Evolutionary conservation across 768 basidiomycete genomes (phyloP).

Genomic region (Suillus cothurnatus): DNA sequence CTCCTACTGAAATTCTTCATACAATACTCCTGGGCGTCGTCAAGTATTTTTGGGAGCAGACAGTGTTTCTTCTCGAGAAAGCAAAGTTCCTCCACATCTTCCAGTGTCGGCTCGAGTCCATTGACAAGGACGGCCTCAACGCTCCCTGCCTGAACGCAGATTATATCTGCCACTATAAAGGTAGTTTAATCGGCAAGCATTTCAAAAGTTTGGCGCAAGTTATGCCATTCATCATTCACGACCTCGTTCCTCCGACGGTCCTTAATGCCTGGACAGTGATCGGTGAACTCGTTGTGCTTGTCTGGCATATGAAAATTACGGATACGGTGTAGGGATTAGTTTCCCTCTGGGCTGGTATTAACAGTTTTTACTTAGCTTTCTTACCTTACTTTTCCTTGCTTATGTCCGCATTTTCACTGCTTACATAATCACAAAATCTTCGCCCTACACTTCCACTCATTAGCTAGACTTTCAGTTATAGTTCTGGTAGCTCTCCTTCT

Average conservation of each 20-base stretch:
- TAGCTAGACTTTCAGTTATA: too few relatives aligned
- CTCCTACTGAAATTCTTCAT: conserved; percentile 30
- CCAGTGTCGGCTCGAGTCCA: conserved; percentile 24
- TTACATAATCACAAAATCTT: too few relatives aligned
- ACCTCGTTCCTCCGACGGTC: conserved; percentile 15
- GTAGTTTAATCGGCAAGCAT: conserved; percentile 30
- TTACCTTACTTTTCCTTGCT: too few relatives aligned
- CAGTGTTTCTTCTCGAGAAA: conserved; percentile 19
- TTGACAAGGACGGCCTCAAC: conserved; percentile 21
- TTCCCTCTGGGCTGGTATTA: too few relatives aligned
- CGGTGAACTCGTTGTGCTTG: conserved; percentile 15
- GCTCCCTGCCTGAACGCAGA: conserved; percentile 25
- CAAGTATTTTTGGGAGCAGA: conserved; percentile 33
- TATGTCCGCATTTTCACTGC: too few relatives aligned
- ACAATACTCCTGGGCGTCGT: conserved; percentile 33
- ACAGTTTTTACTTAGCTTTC: too few relatives aligned
- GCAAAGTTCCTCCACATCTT: conserved; percentile 20
- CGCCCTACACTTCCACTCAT: too few relatives aligned
- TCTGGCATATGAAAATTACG: conserved; percentile 28
- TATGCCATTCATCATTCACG: conserved; percentile 29
- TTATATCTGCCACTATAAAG: conserved; percentile 35
- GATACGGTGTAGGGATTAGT: too few relatives aligned
- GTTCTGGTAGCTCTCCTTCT: too few relatives aligned
- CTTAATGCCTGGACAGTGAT: too few relatives aligned
- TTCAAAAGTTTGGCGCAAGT: conserved; percentile 29